Evolutionary conservation across 306 rosid species (phyloP).

Genomic region (Casuarina cunninghamiana): DNA sequence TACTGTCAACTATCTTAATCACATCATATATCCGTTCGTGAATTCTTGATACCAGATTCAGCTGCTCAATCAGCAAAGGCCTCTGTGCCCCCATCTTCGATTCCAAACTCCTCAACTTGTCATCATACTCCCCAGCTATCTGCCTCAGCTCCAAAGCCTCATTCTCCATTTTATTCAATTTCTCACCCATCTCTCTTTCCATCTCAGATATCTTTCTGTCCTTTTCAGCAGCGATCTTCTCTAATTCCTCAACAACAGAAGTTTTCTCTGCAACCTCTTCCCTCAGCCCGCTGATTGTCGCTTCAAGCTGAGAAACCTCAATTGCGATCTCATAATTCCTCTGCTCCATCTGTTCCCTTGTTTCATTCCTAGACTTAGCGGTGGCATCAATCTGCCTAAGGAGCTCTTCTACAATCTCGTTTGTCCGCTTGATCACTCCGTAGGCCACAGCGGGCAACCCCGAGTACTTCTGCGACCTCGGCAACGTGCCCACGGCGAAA

Average conservation of each 20-base stretch:
- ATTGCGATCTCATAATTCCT: conserved; percentile 96
- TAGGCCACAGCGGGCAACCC: conserved; percentile 79
- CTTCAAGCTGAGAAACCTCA: conserved; percentile 95
- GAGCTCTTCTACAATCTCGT: conserved; percentile 92
- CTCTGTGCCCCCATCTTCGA: conserved; percentile 56
- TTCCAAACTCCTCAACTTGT: conserved; percentile 54
- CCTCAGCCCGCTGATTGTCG: conserved; percentile 71
- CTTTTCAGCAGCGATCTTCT: conserved; percentile 55
- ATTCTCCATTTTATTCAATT: conserved; percentile 48
- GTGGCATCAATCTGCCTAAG: conserved; percentile 70
- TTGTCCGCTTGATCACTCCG: conserved; percentile 85
- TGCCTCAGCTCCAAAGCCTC: conserved; percentile 65
- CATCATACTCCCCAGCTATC: conserved; percentile 61
- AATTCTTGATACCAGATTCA: conserved; percentile 70
- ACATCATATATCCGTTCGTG: conserved; percentile 71
- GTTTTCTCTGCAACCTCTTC: conserved; percentile 71
- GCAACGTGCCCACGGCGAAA: conserved; percentile 57
- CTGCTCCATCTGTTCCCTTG: conserved; percentile 90
- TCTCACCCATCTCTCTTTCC: conserved; percentile 51
- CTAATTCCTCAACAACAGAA: conserved; percentile 56
- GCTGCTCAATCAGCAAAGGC: conserved; percentile 77
- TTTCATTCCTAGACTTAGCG: conserved; percentile 69
- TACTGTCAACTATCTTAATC: conserved; percentile 54
- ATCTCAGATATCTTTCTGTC: conserved; percentile 54
- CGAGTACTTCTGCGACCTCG: conserved; percentile 71